Conservation (phyloP, 106 monocot genomes). For the Dioscorea alata region DNA sequence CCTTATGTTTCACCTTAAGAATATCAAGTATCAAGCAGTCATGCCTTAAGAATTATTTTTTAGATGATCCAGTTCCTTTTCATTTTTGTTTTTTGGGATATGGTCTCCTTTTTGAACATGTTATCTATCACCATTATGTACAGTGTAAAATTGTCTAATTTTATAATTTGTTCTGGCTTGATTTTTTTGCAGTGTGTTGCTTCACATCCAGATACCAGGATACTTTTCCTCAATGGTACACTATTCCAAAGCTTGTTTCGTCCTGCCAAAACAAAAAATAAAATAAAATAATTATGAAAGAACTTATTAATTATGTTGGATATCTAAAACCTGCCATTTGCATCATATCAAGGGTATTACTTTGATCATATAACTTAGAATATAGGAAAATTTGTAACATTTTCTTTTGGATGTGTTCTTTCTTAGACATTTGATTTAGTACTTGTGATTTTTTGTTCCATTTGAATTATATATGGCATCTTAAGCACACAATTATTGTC, state of each 20-base stretch:
- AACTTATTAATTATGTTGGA: not conserved
- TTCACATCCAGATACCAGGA: conserved; percentile 52
- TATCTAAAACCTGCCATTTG: not conserved
- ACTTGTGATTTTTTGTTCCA: too few relatives aligned
- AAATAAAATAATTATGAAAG: not conserved
- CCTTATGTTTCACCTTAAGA: too few relatives aligned
- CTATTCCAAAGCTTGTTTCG: not conserved
- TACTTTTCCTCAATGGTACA: conserved; percentile 54
- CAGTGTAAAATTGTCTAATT: too few relatives aligned
- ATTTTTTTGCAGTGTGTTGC: conserved; percentile 45
- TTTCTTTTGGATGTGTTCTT: not conserved
- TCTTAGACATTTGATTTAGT: not conserved
- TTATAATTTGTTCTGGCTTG: too few relatives aligned
- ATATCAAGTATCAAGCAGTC: too few relatives aligned
- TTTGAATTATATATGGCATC: too few relatives aligned
- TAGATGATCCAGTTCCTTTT: too few relatives aligned
- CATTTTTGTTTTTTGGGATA: too few relatives aligned
- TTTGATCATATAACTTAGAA: not conserved
- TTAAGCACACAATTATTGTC: too few relatives aligned
- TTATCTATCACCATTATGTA: too few relatives aligned
- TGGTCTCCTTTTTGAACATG: too few relatives aligned
- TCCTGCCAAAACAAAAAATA: not conserved
- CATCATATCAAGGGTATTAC: not conserved
- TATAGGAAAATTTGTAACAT: not conserved
- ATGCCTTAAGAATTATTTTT: too few relatives aligned